These are phyloP conservation scores for Pyrrhoderma lamaoense DNA, from an alignment of 1,284 basidiomycete species.

Conservation along the genomic window DNA sequence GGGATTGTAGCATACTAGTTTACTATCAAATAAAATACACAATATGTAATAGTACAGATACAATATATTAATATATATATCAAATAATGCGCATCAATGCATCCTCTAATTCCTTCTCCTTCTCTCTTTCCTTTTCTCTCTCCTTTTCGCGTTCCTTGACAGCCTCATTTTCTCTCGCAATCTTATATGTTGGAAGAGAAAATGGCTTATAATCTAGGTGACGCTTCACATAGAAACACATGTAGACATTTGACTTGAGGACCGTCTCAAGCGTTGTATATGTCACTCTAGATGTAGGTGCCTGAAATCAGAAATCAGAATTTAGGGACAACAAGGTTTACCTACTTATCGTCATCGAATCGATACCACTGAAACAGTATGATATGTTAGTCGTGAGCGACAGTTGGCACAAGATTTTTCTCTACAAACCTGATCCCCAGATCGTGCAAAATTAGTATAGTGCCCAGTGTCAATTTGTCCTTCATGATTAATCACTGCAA, in stretches of 20 bases:
- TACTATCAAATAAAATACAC: too few species aligned
- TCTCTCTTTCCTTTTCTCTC: constrained; percentile 44
- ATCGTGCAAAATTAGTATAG: constrained; percentile 81
- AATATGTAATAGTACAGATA: too few species aligned
- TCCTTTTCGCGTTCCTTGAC: constrained; percentile 58
- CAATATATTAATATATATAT: constrained; percentile 3
- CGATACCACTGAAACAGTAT: constrained; percentile 73
- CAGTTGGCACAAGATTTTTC: constrained; percentile 1
- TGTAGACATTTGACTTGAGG: constrained; percentile 71
- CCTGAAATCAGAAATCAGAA: neutral
- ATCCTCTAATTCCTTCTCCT: constrained; percentile 57
- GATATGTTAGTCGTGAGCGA: constrained; percentile 1
- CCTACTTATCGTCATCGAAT: constrained; percentile 91
- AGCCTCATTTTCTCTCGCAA: constrained; percentile 59
- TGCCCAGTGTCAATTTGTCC: constrained; percentile 94
- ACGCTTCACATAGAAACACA: constrained; percentile 90
- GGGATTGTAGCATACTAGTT: too few species aligned
- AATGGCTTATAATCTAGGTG: constrained; percentile 75
- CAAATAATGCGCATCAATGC: constrained; percentile 44
- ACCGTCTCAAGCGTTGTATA: constrained; percentile 60
- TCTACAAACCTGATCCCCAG: constrained; percentile 59
- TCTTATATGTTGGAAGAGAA: constrained; percentile 60
- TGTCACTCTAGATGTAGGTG: constrained; percentile 47
- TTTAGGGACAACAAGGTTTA: constrained; percentile 2
- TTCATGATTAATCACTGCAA: constrained; percentile 92